Evolutionary conservation across 306 rosid species (phyloP).

Genomic region (Vigna hirtella): DNA sequence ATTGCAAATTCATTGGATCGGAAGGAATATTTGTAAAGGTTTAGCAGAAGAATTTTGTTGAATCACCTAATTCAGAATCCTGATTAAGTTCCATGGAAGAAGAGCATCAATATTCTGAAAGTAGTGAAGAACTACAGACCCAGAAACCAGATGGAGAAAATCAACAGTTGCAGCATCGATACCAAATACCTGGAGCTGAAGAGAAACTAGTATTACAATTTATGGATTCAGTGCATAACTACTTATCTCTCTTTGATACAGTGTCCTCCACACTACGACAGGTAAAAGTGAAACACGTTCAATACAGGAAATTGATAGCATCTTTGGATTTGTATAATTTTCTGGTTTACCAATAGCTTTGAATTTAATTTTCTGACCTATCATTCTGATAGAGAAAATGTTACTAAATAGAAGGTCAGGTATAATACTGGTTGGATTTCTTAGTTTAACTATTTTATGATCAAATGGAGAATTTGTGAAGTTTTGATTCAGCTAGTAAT

Average conservation of each 20-base stretch:
- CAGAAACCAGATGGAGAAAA: constrained; percentile 38
- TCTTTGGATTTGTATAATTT: background rate
- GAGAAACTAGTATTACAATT: constrained; percentile 64
- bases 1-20: background rate
- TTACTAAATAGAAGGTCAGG: constrained; percentile 5
- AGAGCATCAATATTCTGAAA: constrained; percentile 22
- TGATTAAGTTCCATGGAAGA: constrained; percentile 41
- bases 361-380: constrained; percentile 4
- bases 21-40: background rate
- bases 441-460: background rate
- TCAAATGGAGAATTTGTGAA: background rate
- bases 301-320: background rate
- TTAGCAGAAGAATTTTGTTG: background rate
- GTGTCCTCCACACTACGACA: constrained; percentile 75
- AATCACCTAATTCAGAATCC: background rate
- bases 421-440: constrained; percentile 4
- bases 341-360: background rate
- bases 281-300: constrained; percentile 49
- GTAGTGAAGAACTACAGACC: constrained; percentile 39
- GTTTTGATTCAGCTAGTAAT: background rate
- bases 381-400: background rate
- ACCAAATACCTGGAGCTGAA: constrained; percentile 36
- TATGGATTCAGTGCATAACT: constrained; percentile 71
- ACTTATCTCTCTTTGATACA: constrained; percentile 60
- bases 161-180: constrained; percentile 8